Base-by-base conservation (phyloP, 352 stramenopile species). In the Globisporangium polare region DNA sequence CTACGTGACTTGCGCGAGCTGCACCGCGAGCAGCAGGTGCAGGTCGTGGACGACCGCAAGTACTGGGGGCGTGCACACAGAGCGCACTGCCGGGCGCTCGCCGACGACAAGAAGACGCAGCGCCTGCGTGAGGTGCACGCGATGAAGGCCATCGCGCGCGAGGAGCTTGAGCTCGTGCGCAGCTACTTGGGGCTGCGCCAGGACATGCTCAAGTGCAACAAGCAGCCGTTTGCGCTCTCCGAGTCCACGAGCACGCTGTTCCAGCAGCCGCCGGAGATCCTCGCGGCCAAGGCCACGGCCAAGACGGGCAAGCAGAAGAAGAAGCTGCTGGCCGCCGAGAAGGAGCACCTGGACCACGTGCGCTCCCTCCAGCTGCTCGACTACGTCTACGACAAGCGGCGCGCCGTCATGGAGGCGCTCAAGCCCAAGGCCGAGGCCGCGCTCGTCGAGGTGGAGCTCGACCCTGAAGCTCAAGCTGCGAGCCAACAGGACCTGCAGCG, bases 201-300 rank as follows among this genome's bases (percentile, higher is more conserved):
- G 46, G 74, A 86, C 45, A 56, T 75, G 22, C 60, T 90, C 39
- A 71, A 75, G 17, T 58, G 66, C 47, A 75, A 76, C 37, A 88
- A 87, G 56, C 59, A 67, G 37, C 70, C 67, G 9, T 90, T 92
- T 56, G 26, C 67, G 39, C 60, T 92, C 6, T 92, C 80, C 13
- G 62, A 78, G 13, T 92, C 82, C 10, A 87, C 75, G 22, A 90
- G 80, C 68, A 94, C 84, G 15, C 61, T 92, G 24, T 78, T 90
- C 60, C 75, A 79, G 56, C 71, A 70, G 49, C 80, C 83, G 20
- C 80, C 82, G 3, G 80, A 94, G 62, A 74, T 89, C 27, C 62
- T 89, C 5, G 83, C 81, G 26, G 83, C 78, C 6, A 75, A 80
- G 3, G 80, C 78, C 17, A 86, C 80, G 31, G 77, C 71, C 24